Base-by-base conservation (phyloP, 257 asterid genomes). In the Eucommia ulmoides region DNA sequence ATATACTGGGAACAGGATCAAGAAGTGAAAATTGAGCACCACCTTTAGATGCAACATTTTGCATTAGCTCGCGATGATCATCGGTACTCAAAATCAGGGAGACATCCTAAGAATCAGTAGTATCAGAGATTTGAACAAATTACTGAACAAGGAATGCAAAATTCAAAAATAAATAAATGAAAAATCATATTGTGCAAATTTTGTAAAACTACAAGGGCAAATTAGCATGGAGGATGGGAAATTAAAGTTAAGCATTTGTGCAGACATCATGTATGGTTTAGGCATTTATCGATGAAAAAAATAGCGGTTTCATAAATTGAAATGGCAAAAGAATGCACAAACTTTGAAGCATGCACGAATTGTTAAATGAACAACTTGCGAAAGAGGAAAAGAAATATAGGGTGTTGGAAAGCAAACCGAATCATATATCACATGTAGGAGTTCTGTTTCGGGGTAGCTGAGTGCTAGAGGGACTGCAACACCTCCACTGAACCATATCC, bases 391-490 rank as follows among this genome's bases (percentile, higher is more conserved):
- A 53, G 23, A 8, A 46, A 42, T 24, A 53, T 7, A 41, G 22
- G 20, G 14, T 2, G 41, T 6, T 23, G 1, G 21, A 42, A 58
- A 19, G 67, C 88, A 7, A 54, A 89, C 98, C 77, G 96, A 77
- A 72, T 89, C 96, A 57, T 82, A 80, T 81, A 85, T 78, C 68
- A 89, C 98, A 56, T 89, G 98, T 56, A 89, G 72, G 23, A 89
- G 73, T 74, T 89, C 98, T 33, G 87, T 74, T 73, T 89, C 98
- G 3, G 98, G 98, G 63, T 89, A 89, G 85, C 96, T 85, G 55
- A 89, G 83, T 25, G 98, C 98, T 19, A 89, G 94, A 53, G 98
- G 98, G 20, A 89, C 98, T 0, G 94, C 94, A 60, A 87, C 94
- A 54, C 94, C 93, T 61, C 96, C 93, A 68, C 92, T 67, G 53